A percentile compares a stretch with the other conserved stretches of the same genome.
These are phyloP conservation scores for Ogataea pini DNA, from an alignment of 805 yeast genomes.

Conservation along the genomic window DNA sequence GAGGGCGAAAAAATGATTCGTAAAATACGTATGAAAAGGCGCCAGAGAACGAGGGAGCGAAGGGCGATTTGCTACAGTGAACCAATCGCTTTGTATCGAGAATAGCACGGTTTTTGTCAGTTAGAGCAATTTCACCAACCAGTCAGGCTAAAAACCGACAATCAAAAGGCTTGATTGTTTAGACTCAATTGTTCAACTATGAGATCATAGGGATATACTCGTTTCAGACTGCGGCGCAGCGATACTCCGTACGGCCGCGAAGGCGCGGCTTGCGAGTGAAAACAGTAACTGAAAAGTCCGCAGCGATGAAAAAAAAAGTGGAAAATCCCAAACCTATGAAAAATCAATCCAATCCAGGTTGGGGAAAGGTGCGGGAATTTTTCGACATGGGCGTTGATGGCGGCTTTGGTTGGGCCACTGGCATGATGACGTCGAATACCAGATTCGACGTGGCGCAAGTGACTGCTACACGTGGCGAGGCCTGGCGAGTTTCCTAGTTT, in stretches of 20 bases:
- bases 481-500: neutral
- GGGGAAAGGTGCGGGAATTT: slow-evolving; percentile 4
- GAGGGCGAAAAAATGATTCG: too few species aligned
- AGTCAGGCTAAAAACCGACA: too few species aligned
- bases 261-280: neutral
- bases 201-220: too few species aligned
- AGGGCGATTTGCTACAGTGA: too few species aligned
- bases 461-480: slow-evolving; percentile 1
- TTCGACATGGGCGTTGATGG: neutral
- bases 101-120: too few species aligned
- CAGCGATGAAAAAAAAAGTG: neutral
- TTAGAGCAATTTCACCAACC: too few species aligned
- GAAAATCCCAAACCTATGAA: neutral
- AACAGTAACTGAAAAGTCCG: neutral
- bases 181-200: too few species aligned
- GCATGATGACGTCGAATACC: neutral
- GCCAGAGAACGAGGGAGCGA: too few species aligned
- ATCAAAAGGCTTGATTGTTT: too few species aligned
- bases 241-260: neutral
- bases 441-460: neutral
- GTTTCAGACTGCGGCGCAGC: too few species aligned
- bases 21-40: too few species aligned
- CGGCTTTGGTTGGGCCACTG: slow-evolving; percentile 1
- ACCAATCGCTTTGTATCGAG: too few species aligned
- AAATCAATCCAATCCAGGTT: neutral